Conservation (phyloP, 805 yeast genomes). For the Candida ulmi region DNA sequence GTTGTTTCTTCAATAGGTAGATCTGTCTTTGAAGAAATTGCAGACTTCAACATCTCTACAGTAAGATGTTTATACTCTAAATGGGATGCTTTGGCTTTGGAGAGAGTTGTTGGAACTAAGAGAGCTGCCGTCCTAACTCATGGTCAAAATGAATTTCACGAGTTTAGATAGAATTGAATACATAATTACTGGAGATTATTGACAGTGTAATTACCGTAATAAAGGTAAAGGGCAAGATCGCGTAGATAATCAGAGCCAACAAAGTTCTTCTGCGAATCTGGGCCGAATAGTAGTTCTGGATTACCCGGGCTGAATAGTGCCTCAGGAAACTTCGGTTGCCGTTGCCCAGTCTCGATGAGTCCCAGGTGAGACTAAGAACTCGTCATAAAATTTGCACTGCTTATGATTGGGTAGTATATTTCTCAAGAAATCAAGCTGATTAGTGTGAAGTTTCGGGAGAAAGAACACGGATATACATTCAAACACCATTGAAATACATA, state of each 20-base stretch:
- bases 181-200: not conserved
- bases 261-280: too few relatives aligned
- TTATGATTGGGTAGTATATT: not conserved
- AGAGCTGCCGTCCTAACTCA: conserved; percentile 64
- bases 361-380: too few relatives aligned
- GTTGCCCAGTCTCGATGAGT: too few relatives aligned
- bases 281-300: too few relatives aligned
- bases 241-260: too few relatives aligned
- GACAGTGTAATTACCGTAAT: too few relatives aligned
- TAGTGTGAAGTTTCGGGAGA: too few relatives aligned
- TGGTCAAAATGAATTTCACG: conserved; percentile 70
- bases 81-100: conserved; percentile 75
- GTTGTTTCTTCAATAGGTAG: conserved; percentile 63
- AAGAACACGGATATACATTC: too few relatives aligned
- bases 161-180: conserved; percentile 41
- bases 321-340: not conserved
- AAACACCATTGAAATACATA: too few relatives aligned
- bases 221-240: too few relatives aligned
- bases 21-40: conserved; percentile 41
- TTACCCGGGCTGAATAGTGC: too few relatives aligned
- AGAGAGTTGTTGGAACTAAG: conserved; percentile 76
- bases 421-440: too few relatives aligned
- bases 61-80: conserved; percentile 65
- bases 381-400: not conserved
- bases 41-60: conserved; percentile 51